These are phyloP conservation scores for Corymbia citriodora DNA, from an alignment of 441 rosid genomes.

Conservation along the genomic window DNA sequence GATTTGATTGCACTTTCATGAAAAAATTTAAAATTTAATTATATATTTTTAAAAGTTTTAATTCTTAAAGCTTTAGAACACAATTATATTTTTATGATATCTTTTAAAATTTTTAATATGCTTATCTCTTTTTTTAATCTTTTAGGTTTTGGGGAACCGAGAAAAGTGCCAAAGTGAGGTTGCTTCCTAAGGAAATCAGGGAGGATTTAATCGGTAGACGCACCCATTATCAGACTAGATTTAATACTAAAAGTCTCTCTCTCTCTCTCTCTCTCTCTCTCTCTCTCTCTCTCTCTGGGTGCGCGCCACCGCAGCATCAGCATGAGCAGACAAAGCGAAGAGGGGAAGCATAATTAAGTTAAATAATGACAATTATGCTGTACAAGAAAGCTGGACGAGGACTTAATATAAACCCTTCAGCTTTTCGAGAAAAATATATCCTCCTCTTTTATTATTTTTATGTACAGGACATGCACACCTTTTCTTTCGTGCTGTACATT, in stretches of 20 bases:
- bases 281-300: not conserved
- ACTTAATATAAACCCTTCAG: not conserved
- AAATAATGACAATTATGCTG: not conserved
- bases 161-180: not conserved
- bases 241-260: not conserved
- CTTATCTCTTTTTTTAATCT: too few species aligned
- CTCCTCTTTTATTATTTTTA: not conserved
- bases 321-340: not conserved
- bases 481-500: not conserved
- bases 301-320: not conserved
- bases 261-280: not conserved
- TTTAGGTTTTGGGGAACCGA: not conserved
- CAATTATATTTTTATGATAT: too few species aligned
- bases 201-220: not conserved
- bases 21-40: too few species aligned
- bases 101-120: not conserved
- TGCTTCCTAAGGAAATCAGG: not conserved
- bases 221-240: not conserved
- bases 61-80: too few species aligned
- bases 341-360: not conserved
- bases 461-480: not conserved
- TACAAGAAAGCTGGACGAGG: not conserved
- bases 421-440: not conserved
- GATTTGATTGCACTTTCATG: too few species aligned
- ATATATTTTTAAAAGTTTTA: too few species aligned